Evolutionary conservation across 192 early-diverging fungal species (phyloP), one percentile per base, ranked within the genome.

Genomic region (Coemansia sp.): DNA sequence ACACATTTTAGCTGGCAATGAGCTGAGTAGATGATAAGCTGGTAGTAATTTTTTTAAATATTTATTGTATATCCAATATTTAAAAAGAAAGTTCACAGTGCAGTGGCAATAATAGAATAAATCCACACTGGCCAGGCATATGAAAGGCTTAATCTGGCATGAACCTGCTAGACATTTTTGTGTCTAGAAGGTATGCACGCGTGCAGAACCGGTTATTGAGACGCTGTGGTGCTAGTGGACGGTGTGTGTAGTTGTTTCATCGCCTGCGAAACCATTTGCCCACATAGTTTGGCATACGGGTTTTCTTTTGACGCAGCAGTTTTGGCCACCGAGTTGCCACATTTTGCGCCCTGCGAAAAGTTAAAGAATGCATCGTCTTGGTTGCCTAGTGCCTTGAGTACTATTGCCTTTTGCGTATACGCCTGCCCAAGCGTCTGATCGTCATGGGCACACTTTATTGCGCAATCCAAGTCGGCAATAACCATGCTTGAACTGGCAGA

Each of bases 241-340:
- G 50, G 50, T 7, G 17, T 52, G 66, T 65, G 69, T 17, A 86
- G 58, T 54, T 83, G 81, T 1, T 60, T 60, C 84, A 87, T 86
- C 2, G 80, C 73, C 57, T 89, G 84, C 4, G 70, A 58, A 12
- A 89, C 83, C 41, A 87, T 86, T 23, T 74, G 72, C 19, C 83
- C 85, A 55, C 88, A 86, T 35, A 90, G 82, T 60, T 89, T 89
- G 14, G 87, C 87, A 65, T 90, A 90, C 1, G 87, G 89, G 63
- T 90, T 90, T 62, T 88, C 85, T 61, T 82, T 75, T 19, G 87
- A 66, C 52, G 21, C 27, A 11, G 12, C 22, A 6, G 24, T 32
- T 24, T 54, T 54, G 52, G 52, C 52, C 2, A 14, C 27, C 52
- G 50, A 19, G 14, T 54, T 54, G 14, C 52, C 24, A 14, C 12